Evolutionary conservation across 2,329 filamentous ascomycete species (phyloP).

Genomic region (Gyromitra esculenta): DNA sequence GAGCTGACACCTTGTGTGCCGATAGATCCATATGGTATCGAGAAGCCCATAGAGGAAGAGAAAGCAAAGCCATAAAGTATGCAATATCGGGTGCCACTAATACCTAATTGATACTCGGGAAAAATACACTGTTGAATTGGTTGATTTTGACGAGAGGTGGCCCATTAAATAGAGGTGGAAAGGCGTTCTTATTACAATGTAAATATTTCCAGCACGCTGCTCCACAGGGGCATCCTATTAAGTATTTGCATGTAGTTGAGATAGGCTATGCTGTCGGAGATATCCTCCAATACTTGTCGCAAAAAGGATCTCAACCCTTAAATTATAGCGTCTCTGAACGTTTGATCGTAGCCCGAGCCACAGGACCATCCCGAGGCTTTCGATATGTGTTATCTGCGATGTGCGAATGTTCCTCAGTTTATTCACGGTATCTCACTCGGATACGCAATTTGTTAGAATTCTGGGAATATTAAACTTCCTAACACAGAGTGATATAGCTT

Average conservation of each 20-base stretch:
- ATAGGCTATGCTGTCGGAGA: no score
- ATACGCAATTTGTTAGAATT: background rate
- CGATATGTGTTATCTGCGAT: no score
- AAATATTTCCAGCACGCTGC: background rate
- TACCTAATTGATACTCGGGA: background rate
- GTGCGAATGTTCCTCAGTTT: no score
- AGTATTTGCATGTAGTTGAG: no score
- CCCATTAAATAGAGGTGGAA: background rate
- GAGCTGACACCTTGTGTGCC: conserved; percentile 39
- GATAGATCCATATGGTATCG: conserved; percentile 25
- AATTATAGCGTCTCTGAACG: no score
- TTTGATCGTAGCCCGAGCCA: no score
- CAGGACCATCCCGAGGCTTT: no score
- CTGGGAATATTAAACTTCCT: background rate
- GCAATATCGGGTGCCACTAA: background rate
- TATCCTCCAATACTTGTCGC: no score
- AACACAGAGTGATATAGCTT: background rate
- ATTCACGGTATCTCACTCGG: background rate
- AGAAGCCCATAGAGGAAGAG: background rate
- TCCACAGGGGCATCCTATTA: no score
- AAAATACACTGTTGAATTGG: background rate
- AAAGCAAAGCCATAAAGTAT: background rate
- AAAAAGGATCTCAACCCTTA: no score
- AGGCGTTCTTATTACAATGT: background rate
- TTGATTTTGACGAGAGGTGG: background rate